Conservation (phyloP, 106 monocot genomes). For the Alisma plantagoaquatica region DNA sequence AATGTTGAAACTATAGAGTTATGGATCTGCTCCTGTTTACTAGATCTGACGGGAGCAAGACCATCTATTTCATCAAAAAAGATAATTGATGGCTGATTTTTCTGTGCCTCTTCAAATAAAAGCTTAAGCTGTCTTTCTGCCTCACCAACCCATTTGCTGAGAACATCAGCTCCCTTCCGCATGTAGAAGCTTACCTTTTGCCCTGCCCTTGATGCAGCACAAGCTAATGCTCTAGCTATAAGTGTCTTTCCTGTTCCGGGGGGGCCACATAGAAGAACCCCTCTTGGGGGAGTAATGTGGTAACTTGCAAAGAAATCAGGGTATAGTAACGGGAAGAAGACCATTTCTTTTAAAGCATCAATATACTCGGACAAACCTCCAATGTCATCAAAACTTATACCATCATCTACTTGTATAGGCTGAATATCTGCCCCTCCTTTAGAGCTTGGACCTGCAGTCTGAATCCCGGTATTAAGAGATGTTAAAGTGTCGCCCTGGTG, state of each 20-base stretch:
- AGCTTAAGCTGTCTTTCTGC: conserved; percentile 93
- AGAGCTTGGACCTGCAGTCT: conserved; percentile 97
- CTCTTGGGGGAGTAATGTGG: conserved; percentile 95
- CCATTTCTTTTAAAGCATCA: conserved; percentile 98
- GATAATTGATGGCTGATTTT: conserved; percentile 95
- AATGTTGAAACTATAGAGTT: conserved; percentile 97
- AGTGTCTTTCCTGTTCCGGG: conserved; percentile 99
- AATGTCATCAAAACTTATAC: conserved; percentile 91
- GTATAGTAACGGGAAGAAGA: conserved; percentile 91
- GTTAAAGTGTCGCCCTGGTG: conserved; percentile 65
- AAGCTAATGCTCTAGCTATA: conserved; percentile 94
- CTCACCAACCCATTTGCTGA: conserved; percentile 99
- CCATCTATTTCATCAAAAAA: conserved; percentile 99
- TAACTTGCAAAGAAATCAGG: conserved; percentile 96
- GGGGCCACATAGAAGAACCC: conserved; percentile 89
- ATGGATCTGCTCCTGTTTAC: conserved; percentile 98
- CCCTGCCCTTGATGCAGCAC: conserved; percentile 93
- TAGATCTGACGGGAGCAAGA: conserved; percentile 95
- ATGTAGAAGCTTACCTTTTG: conserved; percentile 98
- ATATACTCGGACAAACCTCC: conserved; percentile 91
- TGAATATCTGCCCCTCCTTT: conserved; percentile 99
- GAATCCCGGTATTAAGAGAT: conserved; percentile 51
- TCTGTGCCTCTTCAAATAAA: conserved; percentile 97
- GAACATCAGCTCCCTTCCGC: conserved; percentile 99
- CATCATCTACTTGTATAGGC: conserved; percentile 88